Base-by-base conservation (phyloP, 2,329 filamentous ascomycete species). In the Xylariaceae sp. region DNA sequence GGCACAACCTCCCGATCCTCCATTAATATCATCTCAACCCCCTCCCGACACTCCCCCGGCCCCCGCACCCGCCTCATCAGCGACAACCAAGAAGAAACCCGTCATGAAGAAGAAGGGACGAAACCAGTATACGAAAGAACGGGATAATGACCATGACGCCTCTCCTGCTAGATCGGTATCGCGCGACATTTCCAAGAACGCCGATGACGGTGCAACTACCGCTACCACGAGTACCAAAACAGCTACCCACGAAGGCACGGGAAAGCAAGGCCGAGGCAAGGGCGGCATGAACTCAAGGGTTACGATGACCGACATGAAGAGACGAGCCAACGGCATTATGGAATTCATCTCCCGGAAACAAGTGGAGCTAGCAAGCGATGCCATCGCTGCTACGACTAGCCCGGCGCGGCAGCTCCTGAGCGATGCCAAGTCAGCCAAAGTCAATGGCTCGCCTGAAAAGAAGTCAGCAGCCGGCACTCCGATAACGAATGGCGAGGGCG, bases 281-380 rank as follows among this genome's bases (percentile, higher is more conserved):
- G 69, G 74, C 51, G 75, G 76, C 45, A 81, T 80, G 69, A 78
- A 77, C 58, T 84, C 80, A 60, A 90, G 89, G 68, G 82, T 91
- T 51, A 92, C 86, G 28, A 89, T 95, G 85, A 86, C 86, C 54
- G 91, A 96, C 66, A 91, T 96, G 83, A 90, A 89, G 71, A 84
- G 89, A 58, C 86, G 90, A 10, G 90, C 92, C 6, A 83, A 88
- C 4, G 88, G 83, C 17, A 95, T 97, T 66, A 79, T 96, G 53
- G 90, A 94, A 61, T 97, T 93, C 65, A 96, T 97, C 57, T 87
- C 88, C 4, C 84, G 90, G 59, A 93, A 90, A 51, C 91, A 97
- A 69, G 79, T 96, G 6, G 92, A 97, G 64, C 81, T 96, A 71
- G 90, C 89, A 1, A 84, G 82, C 31, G 87, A 86, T 55, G 71